Percentiles rank a stretch among this genome's conserved stretches.
phyloP scores from a whole-genome alignment of 1,284 basidiomycete genomes.

The Apiotrichum brassicae region DNA sequence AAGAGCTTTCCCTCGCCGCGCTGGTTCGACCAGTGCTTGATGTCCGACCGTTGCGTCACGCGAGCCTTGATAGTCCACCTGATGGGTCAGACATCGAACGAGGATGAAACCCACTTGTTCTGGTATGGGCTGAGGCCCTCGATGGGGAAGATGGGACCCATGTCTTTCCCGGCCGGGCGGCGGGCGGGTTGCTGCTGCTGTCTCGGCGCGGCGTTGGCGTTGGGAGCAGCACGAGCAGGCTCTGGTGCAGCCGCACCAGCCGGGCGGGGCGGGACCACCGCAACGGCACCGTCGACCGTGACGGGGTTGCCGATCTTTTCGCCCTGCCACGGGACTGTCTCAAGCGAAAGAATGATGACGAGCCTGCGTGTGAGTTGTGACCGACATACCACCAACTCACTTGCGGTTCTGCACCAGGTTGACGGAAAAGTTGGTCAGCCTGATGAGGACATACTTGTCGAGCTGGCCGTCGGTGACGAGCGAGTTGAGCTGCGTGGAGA shows the following conservation, averaged over 20 bases:
- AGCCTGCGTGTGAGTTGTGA: constrained; percentile 52
- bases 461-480: constrained; percentile 66
- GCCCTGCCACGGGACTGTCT: constrained; percentile 52
- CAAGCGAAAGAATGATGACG: constrained; percentile 74
- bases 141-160: constrained; percentile 69
- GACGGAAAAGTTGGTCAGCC: constrained; percentile 70
- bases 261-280: constrained; percentile 26
- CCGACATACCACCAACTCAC: constrained; percentile 49
- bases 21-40: constrained; percentile 82
- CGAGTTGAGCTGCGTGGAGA: constrained; percentile 83
- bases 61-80: constrained; percentile 94
- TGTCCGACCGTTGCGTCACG: constrained; percentile 82
- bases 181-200: constrained; percentile 13
- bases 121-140: constrained; percentile 94
- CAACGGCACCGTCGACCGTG: constrained; percentile 46
- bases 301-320: constrained; percentile 72
- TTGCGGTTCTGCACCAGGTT: constrained; percentile 78
- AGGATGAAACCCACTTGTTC: constrained; percentile 64
- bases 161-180: constrained; percentile 23
- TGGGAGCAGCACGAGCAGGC: constrained; percentile 19
- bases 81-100: not conserved
- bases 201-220: constrained; percentile 30
- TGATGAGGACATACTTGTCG: constrained; percentile 65
- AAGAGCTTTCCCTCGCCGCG: constrained; percentile 95
- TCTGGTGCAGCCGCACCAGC: constrained; percentile 14